Evolutionary conservation across 768 basidiomycete species (phyloP).

Genomic region (Boletus barrowsii): DNA sequence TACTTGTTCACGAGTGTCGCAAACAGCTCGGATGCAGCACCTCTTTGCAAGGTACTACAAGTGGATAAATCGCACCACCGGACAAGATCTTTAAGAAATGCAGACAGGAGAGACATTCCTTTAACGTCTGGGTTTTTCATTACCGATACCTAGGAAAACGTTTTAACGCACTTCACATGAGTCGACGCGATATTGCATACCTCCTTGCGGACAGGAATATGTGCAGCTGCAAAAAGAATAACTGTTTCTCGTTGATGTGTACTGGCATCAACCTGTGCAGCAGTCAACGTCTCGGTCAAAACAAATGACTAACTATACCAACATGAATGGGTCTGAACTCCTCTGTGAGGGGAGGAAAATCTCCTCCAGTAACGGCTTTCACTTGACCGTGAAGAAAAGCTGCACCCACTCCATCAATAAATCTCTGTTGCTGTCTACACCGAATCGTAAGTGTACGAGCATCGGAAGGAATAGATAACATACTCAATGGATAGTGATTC

Average conservation of each 20-base stretch:
- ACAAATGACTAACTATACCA: constrained; percentile 6
- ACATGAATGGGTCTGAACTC: constrained; percentile 56
- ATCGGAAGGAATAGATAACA: constrained; percentile 32
- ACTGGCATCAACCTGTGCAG: constrained; percentile 15
- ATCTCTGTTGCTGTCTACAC: constrained; percentile 56
- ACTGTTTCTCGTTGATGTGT: constrained; percentile 59
- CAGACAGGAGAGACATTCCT: constrained; percentile 45
- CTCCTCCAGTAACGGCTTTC: constrained; percentile 50
- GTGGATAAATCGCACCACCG: constrained; percentile 55
- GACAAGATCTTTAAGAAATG: constrained; percentile 53
- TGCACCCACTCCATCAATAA: constrained; percentile 41
- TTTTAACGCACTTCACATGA: neutral
- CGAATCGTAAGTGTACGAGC: neutral
- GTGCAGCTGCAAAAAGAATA: constrained; percentile 60
- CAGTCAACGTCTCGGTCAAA: neutral
- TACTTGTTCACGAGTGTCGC: constrained; percentile 80
- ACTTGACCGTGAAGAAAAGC: constrained; percentile 46
- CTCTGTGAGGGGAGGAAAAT: constrained; percentile 36
- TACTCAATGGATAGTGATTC: constrained; percentile 65
- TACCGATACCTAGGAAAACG: constrained; percentile 39
- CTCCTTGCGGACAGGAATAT: constrained; percentile 65
- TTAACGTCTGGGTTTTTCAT: constrained; percentile 24
- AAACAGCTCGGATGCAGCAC: constrained; percentile 54
- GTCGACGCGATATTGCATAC: constrained; percentile 34
- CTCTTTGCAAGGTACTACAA: constrained; percentile 49